phyloP scores from a whole-genome alignment of 1,284 basidiomycete genomes.

The Athelia sp. region DNA sequence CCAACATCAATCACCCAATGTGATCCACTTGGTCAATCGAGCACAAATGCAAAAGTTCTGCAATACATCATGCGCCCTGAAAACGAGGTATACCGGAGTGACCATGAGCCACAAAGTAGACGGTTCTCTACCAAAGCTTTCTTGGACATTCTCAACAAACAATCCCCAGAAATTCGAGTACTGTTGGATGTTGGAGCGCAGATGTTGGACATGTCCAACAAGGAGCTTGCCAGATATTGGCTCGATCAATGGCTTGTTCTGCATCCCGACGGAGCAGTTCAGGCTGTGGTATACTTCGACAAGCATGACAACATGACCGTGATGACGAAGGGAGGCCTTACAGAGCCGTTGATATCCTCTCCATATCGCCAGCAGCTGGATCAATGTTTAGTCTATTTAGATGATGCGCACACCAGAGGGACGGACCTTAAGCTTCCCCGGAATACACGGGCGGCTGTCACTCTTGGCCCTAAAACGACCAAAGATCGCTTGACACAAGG shows the following conservation, averaged over 20 bases:
- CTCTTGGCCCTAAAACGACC: slow-evolving; percentile 46
- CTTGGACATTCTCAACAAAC: slow-evolving; percentile 25
- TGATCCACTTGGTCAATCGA: slow-evolving; percentile 34
- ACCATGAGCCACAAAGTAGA: slow-evolving; percentile 13
- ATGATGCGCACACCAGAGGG: slow-evolving; percentile 55
- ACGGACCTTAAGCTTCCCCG: slow-evolving; percentile 48
- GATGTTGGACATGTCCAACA: slow-evolving; percentile 47
- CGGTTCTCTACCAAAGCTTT: slow-evolving; percentile 23
- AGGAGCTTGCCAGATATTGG: slow-evolving; percentile 36
- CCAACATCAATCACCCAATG: slow-evolving; percentile 40
- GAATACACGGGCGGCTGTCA: slow-evolving; percentile 42
- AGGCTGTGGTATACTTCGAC: slow-evolving; percentile 45
- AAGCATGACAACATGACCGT: slow-evolving; percentile 40
- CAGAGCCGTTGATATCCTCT: slow-evolving; percentile 37
- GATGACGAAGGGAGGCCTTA: slow-evolving; percentile 30
- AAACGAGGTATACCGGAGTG: slow-evolving; percentile 33
- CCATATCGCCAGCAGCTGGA: slow-evolving; percentile 37
- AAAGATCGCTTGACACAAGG: slow-evolving; percentile 53
- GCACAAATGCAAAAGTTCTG: slow-evolving; percentile 49
- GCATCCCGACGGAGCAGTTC: slow-evolving; percentile 18
- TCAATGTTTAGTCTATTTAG: slow-evolving; percentile 48
- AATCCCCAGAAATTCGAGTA: slow-evolving; percentile 34
- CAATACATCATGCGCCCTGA: slow-evolving; percentile 37
- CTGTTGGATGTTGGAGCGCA: slow-evolving; percentile 54
- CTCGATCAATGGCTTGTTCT: too few relatives aligned